Evolutionary conservation across 495 filamentous ascomycete genomes (phyloP), one percentile per base, ranked within the genome.

Genomic region (Friedmanniomyces endolithicus): DNA sequence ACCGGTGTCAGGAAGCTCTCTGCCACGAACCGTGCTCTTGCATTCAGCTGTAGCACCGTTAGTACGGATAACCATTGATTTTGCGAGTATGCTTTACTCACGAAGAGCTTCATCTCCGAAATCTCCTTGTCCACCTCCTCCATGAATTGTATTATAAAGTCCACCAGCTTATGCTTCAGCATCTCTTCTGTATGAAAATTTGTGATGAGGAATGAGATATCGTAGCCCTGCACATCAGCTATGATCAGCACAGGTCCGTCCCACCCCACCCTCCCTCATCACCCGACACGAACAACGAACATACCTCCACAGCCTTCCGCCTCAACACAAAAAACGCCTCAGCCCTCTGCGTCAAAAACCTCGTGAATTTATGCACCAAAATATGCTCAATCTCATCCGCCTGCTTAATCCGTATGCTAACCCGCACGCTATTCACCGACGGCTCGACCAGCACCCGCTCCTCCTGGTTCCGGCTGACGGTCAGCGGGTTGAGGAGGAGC

Each of bases 121-220:
- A 97, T 97, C 70, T 99, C 94, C 74, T 97, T 97, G 65, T 97
- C 92, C 27, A 97, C 92, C 65, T 99, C 94, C 71, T 97, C 90
- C 90, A 97, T 96, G 67, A 96, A 97, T 60, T 95, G 83, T 56
- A 99, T 94, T 56, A 97, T 92, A 64, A 98, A 98, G 65, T 98
- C 92, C 11, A 98, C 94, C 57, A 98, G 74, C 72, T 98, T 96
- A 66, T 98, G 88, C 74, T 95, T 97, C 64, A 97, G 70, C 88
- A 99, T 92, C 63, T 89, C 84, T 67, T 97, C 94, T 17, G 90
- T 96, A 63, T 99, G 92, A 75, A 87, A 88, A 69, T 99, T 97
- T 14, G 94, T 97, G 62, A 99, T 90, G 63, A 99, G 71, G 76
- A 99, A 97, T 1, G 89, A 95, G 65, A 99, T 99, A 60, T 99